Evolutionary conservation across 805 yeast species (phyloP).

Genomic region (Spathaspora sp.): DNA sequence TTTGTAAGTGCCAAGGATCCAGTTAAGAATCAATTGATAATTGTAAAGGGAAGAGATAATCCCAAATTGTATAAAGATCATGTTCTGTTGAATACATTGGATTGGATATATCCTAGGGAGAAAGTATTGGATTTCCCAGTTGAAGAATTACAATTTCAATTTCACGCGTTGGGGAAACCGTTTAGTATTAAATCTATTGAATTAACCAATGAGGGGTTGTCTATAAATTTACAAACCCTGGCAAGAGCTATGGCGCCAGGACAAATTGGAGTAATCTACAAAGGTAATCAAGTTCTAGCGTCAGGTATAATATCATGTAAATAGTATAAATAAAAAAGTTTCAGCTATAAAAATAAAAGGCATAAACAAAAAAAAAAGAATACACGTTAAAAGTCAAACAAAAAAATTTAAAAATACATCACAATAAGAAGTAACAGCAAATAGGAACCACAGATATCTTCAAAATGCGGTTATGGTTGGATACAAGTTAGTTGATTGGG

Average conservation of each 20-base stretch:
- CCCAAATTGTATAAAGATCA: constrained; percentile 44
- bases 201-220: background rate
- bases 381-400: background rate
- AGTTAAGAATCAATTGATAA: constrained; percentile 67
- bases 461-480: constrained; percentile 41
- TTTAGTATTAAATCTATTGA: constrained; percentile 24
- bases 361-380: background rate
- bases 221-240: constrained; percentile 39
- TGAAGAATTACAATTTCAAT: constrained; percentile 43
- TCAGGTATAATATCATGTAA: constrained; percentile 23
- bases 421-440: background rate
- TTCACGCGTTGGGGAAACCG: constrained; percentile 69
- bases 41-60: constrained; percentile 68
- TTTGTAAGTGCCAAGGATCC: constrained; percentile 70
- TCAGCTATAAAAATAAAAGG: background rate
- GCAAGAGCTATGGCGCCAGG: constrained; percentile 87
- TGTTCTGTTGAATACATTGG: constrained; percentile 44
- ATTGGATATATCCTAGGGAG: constrained; percentile 37
- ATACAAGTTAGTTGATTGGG: constrained; percentile 22
- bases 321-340: background rate
- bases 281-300: constrained; percentile 66
- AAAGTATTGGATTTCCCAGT: constrained; percentile 4
- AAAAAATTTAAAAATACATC: background rate
- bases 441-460: constrained; percentile 1
- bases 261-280: constrained; percentile 75